Evolutionary conservation across 805 yeast species (phyloP), one percentile per base, ranked within the genome.

Genomic region (Sporopachydermia lactativora): DNA sequence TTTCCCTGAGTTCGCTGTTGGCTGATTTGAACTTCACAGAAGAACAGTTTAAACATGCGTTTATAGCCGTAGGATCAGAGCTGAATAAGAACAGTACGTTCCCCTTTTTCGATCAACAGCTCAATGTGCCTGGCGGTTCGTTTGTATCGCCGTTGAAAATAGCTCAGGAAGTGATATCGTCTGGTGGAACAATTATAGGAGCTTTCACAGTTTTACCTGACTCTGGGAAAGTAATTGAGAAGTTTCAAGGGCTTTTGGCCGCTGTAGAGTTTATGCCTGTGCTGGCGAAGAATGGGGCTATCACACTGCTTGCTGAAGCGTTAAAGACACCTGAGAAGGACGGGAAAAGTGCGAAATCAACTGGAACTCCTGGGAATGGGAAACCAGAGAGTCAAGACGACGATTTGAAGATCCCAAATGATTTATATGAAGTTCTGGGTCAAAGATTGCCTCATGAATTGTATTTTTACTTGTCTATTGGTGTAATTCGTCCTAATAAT

Each of bases 391-490:
- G 49, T 5, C 37, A 39, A 45, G 51, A 47, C 5, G 34, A 37
- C 16, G n/a, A 38, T 15, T 19, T 58, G 34, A 61, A 61, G 41
- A 60, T 80, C 38, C 96, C 97, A 3, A 72, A 74, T 45, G 94
- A 86, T 56, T 64, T 83, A 8, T 92, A 83, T 54, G 86, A 78
- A 37, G 71, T 86, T 38, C 68, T 92, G 39, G 85, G 94, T 5
- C 84, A 81, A 56, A 73, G 88, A 53, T 64, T 92, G 40, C 94
- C 96, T 2, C 81, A 84, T 41, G 97, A 88, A 59, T 67, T 81
- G 35, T 79, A 74, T 52, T 86, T 79, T 54, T 92, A 85, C 57
- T 75, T 75, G 53, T 79, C 94, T 1, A 58, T 81, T 43, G 97
- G 96, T 1, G 54, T 88, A 17, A 61, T 81, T 8, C 72, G 77